Conservation (phyloP, 176 grass and related monocot genomes). For the Oryza glaberrima region DNA sequence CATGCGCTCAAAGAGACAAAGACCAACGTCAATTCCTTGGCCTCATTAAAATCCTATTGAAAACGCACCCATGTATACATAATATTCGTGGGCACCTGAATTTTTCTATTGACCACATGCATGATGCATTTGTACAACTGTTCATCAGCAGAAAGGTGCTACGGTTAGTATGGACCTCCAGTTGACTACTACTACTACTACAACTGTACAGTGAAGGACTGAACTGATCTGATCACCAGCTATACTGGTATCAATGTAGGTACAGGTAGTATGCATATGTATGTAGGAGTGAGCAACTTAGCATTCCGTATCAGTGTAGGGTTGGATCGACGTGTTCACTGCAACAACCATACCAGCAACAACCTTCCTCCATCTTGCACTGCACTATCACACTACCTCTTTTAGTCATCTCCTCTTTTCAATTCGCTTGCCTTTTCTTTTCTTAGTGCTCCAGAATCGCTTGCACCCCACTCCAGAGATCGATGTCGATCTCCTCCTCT, state of each 20-base stretch:
- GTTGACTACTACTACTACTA: too few species aligned
- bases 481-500: constrained; percentile 16
- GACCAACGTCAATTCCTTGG: too few species aligned
- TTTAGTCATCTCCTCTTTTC: background rate
- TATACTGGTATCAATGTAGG: background rate
- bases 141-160: background rate
- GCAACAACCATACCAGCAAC: constrained; percentile 37
- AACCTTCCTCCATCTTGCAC: background rate
- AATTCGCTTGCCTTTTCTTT: background rate
- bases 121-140: too few species aligned
- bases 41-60: too few species aligned
- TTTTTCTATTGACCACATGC: background rate
- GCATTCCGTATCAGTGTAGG: background rate
- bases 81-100: too few species aligned
- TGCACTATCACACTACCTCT: background rate
- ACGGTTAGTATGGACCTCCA: too few species aligned
- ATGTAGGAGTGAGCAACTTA: background rate
- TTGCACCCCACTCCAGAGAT: constrained; percentile 55
- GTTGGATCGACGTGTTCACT: constrained; percentile 23
- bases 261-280: background rate
- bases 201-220: background rate
- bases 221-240: constrained; percentile 6
- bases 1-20: too few species aligned
- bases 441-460: constrained; percentile 34
- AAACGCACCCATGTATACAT: too few species aligned